Evolutionary conservation across 2,329 filamentous ascomycete genomes (phyloP).

Genomic region (Xylaria sp.): DNA sequence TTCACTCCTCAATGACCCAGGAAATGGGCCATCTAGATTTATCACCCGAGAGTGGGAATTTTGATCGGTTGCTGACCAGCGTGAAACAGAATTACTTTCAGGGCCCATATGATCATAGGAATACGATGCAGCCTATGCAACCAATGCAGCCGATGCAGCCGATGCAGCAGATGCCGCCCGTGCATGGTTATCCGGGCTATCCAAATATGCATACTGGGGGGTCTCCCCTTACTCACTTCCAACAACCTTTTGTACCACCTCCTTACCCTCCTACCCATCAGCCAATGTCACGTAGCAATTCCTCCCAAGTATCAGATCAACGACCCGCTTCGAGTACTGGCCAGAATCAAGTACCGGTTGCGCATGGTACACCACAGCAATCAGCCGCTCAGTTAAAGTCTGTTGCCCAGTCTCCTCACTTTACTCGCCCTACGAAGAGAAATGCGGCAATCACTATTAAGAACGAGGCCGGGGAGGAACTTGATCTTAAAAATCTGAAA

Average conservation of each 20-base stretch:
- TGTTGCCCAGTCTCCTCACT: conserved; percentile 55
- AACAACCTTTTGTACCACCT: conserved; percentile 57
- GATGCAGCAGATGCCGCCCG: not conserved
- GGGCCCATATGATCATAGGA: conserved; percentile 59
- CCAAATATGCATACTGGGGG: conserved; percentile 48
- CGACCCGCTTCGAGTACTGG: conserved; percentile 71
- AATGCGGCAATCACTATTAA: conserved; percentile 85
- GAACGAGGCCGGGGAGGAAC: conserved; percentile 79
- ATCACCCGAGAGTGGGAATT: conserved; percentile 74
- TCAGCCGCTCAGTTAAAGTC: conserved; percentile 67
- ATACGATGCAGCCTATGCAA: conserved; percentile 47
- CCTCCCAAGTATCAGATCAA: conserved; percentile 78
- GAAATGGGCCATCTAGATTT: conserved; percentile 60
- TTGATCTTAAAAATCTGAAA: conserved; percentile 73
- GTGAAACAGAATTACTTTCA: conserved; percentile 73
- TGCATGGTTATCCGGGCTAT: conserved; percentile 50
- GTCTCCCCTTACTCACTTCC: conserved; percentile 59
- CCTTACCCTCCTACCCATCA: conserved; percentile 58
- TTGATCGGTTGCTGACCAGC: conserved; percentile 78
- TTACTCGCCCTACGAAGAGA: conserved; percentile 66
- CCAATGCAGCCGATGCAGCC: not conserved
- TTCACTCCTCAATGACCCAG: conserved; percentile 40
- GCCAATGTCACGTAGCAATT: conserved; percentile 81
- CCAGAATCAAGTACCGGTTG: conserved; percentile 69
- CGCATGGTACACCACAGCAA: conserved; percentile 69